A percentile compares a stretch with the other conserved stretches of the same genome.
phyloP scores from a whole-genome alignment of 2,329 filamentous ascomycete species.

The Pestalotiopsis fici region DNA sequence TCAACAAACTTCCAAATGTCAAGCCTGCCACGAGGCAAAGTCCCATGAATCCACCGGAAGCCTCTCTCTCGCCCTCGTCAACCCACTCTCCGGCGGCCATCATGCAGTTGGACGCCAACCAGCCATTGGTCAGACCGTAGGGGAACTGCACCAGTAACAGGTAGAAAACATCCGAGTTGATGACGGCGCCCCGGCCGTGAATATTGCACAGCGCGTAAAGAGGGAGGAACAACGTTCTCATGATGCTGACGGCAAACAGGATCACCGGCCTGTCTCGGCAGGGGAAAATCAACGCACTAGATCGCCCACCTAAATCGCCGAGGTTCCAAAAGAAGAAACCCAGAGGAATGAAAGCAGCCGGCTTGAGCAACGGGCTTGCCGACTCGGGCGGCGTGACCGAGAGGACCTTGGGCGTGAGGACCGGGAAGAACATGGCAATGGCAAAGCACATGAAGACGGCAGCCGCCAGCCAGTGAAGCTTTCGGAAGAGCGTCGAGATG shows the following conservation, averaged over 20 bases:
- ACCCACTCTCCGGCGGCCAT: slow-evolving; percentile 86
- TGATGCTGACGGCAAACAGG: slow-evolving; percentile 68
- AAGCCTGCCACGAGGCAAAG: slow-evolving; percentile 84
- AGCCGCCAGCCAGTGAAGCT: slow-evolving; percentile 77
- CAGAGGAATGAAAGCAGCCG: slow-evolving; percentile 82
- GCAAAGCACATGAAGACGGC: slow-evolving; percentile 80
- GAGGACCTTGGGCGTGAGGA: slow-evolving; percentile 75
- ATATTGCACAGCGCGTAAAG: slow-evolving; percentile 92
- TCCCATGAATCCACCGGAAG: slow-evolving; percentile 92
- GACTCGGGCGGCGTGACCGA: slow-evolving; percentile 40
- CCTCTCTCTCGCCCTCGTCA: slow-evolving; percentile 79
- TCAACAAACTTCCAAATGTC: slow-evolving; percentile 82
- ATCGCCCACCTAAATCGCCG: slow-evolving; percentile 79
- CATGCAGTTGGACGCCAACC: slow-evolving; percentile 85
- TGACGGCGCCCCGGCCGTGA: slow-evolving; percentile 69
- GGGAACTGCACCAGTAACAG: slow-evolving; percentile 78
- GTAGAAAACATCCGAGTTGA: slow-evolving; percentile 87
- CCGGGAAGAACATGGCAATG: slow-evolving; percentile 91
- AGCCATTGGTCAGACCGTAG: slow-evolving; percentile 87
- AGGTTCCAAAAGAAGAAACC: slow-evolving; percentile 93
- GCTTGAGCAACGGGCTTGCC: slow-evolving; percentile 63
- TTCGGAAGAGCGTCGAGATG: slow-evolving; percentile 69
- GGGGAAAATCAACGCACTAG: slow-evolving; percentile 60
- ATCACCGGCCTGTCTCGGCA: slow-evolving; percentile 61
- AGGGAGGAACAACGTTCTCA: slow-evolving; percentile 73